Evolutionary conservation across 495 filamentous ascomycete genomes (phyloP).

Genomic region (Trichocladium antarcticum): DNA sequence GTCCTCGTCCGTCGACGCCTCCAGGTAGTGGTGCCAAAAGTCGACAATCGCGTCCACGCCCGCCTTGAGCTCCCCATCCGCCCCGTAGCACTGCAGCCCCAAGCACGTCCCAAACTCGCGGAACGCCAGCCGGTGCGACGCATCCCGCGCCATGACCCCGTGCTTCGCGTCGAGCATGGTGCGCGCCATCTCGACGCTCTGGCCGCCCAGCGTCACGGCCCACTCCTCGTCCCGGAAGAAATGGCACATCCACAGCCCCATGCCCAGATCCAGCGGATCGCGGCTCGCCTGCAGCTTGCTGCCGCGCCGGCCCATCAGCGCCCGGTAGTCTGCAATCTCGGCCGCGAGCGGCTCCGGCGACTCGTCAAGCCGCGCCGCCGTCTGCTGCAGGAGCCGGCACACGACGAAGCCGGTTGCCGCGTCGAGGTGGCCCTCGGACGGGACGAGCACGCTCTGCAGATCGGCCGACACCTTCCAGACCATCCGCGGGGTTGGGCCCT

Average conservation of each 20-base stretch:
- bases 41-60: slow-evolving; percentile 39
- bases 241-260: slow-evolving; percentile 55
- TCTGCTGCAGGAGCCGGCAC: slow-evolving; percentile 43
- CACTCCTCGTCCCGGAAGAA: slow-evolving; percentile 44
- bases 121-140: slow-evolving; percentile 45
- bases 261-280: slow-evolving; percentile 52
- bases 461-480: slow-evolving; percentile 54
- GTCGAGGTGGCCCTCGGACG: slow-evolving; percentile 49
- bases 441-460: slow-evolving; percentile 40
- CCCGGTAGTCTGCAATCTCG: slow-evolving; percentile 50
- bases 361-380: slow-evolving; percentile 22
- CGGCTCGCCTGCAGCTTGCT: slow-evolving; percentile 34
- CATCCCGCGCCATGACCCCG: slow-evolving; percentile 27
- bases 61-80: slow-evolving; percentile 29
- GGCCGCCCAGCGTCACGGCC: slow-evolving; percentile 35
- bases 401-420: slow-evolving; percentile 51
- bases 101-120: slow-evolving; percentile 52
- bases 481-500: slow-evolving; percentile 34
- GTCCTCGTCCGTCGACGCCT: slow-evolving; percentile 35
- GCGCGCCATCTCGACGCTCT: slow-evolving; percentile 38
- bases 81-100: slow-evolving; percentile 46
- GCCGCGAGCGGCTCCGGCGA: slow-evolving; percentile 28
- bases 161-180: slow-evolving; percentile 25
- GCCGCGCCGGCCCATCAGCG: slow-evolving; percentile 42
- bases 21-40: slow-evolving; percentile 43